Percentiles rank a stretch among this genome's conserved stretches.
Evolutionary conservation across 1,284 basidiomycete genomes (phyloP).

Genomic region (Heterobasidion irregulare): DNA sequence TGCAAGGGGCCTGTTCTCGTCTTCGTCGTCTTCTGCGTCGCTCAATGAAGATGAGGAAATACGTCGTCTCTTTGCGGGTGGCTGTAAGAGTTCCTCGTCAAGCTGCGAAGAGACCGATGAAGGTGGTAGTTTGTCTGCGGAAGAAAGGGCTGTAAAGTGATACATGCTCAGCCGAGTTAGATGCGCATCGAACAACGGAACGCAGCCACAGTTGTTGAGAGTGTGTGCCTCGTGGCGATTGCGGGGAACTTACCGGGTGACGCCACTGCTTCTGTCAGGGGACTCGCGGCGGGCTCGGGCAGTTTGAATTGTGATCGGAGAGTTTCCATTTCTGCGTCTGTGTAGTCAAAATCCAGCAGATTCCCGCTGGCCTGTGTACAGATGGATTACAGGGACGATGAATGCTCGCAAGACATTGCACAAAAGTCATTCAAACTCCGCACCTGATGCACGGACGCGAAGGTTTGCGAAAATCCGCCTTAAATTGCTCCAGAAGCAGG

Average conservation of each 20-base stretch:
- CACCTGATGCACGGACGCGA: constrained; percentile 7
- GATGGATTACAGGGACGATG: neutral
- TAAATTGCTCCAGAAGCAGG: too few species aligned
- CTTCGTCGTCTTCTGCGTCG: constrained; percentile 29
- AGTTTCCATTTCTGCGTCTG: constrained; percentile 60
- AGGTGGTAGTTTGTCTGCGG: constrained; percentile 26
- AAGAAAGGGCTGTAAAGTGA: constrained; percentile 18
- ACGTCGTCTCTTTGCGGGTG: constrained; percentile 23
- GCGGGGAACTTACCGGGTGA: constrained; percentile 24
- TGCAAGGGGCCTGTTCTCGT: constrained; percentile 49
- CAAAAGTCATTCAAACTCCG: constrained; percentile 11
- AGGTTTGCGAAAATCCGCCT: too few species aligned
- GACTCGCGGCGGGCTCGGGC: constrained; percentile 37
- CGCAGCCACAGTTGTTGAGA: constrained; percentile 10
- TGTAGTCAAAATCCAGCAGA: constrained; percentile 73
- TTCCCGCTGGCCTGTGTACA: constrained; percentile 57
- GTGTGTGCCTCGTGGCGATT: constrained; percentile 14
- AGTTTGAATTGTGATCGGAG: constrained; percentile 67
- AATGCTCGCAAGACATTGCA: neutral
- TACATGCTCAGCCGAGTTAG: neutral
- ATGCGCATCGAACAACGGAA: neutral
- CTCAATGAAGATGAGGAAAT: constrained; percentile 13
- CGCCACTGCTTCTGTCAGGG: constrained; percentile 21
- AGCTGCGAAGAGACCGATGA: constrained; percentile 51
- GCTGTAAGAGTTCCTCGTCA: constrained; percentile 23